phyloP scores from a whole-genome alignment of 352 stramenopile species.

The Phytopythium chamaehyphon region DNA sequence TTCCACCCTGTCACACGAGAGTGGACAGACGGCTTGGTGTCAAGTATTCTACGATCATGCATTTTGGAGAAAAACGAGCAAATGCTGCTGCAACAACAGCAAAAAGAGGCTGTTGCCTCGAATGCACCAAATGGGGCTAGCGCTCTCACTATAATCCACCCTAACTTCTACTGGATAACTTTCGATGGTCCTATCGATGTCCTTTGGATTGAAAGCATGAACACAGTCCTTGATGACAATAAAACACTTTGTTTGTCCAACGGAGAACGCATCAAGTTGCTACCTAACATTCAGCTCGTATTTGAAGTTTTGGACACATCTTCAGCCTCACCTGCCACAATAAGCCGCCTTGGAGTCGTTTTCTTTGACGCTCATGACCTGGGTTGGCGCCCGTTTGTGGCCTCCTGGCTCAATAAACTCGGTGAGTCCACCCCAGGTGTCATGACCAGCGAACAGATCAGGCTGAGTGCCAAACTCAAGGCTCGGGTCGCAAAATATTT shows the following conservation, averaged over 20 bases:
- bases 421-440: slow-evolving; percentile 9
- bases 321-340: slow-evolving; percentile 89
- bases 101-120: slow-evolving; percentile 5
- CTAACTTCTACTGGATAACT: slow-evolving; percentile 76
- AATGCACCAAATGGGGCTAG: slow-evolving; percentile 16
- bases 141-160: slow-evolving; percentile 5
- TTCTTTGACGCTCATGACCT: slow-evolving; percentile 79
- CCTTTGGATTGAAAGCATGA: slow-evolving; percentile 86
- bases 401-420: slow-evolving; percentile 55
- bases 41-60: slow-evolving; percentile 64
- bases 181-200: slow-evolving; percentile 83
- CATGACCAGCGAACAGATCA: slow-evolving; percentile 5
- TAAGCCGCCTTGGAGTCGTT: slow-evolving; percentile 89
- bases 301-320: slow-evolving; percentile 92
- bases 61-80: slow-evolving; percentile 67
- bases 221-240: slow-evolving; percentile 90
- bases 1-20: slow-evolving; percentile 81
- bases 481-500: slow-evolving; percentile 47
- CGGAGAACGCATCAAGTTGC: slow-evolving; percentile 82
- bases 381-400: slow-evolving; percentile 59
- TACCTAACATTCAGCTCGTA: slow-evolving; percentile 86
- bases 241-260: slow-evolving; percentile 89
- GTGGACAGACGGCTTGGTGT: slow-evolving; percentile 80
- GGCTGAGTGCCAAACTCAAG: slow-evolving; percentile 33
- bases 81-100: slow-evolving; percentile 19